Evolutionary conservation across 176 grass and related monocot genomes (phyloP).

Genomic region (Oryza glaberrima): DNA sequence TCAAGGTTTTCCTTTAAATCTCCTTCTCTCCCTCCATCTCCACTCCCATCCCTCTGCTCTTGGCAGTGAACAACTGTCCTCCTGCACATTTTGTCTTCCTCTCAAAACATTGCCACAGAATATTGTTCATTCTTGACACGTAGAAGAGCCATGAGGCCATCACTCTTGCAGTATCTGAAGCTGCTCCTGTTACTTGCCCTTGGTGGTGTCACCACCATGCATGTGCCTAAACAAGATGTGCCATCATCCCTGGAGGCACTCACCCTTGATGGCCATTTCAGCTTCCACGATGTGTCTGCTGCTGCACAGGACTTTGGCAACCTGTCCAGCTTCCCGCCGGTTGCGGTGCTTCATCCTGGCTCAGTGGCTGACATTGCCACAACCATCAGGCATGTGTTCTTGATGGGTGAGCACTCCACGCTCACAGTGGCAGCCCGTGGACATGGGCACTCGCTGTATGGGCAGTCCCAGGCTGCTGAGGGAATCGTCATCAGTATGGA

Average conservation of each 20-base stretch:
- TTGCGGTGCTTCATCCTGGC: slow-evolving; percentile 61
- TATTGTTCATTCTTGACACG: slow-evolving; percentile 18
- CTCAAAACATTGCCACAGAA: slow-evolving; percentile 30
- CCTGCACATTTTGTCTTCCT: slow-evolving; percentile 29
- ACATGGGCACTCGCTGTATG: slow-evolving; percentile 77
- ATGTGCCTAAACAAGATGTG: slow-evolving; percentile 44
- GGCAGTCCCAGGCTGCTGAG: slow-evolving; percentile 78
- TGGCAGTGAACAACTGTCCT: slow-evolving; percentile 26
- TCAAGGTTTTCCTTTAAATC: slow-evolving; percentile 64
- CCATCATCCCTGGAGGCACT: slow-evolving; percentile 43
- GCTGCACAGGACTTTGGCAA: slow-evolving; percentile 80
- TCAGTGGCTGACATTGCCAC: slow-evolving; percentile 61
- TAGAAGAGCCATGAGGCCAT: slow-evolving; percentile 45
- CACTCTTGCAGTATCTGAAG: slow-evolving; percentile 47
- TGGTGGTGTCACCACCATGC: slow-evolving; percentile 45
- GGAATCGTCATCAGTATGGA: slow-evolving; percentile 82
- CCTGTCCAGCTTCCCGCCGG: slow-evolving; percentile 45
- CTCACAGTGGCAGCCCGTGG: slow-evolving; percentile 84
- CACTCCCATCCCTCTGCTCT: slow-evolving; percentile 39
- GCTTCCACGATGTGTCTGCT: slow-evolving; percentile 53
- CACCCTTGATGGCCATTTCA: slow-evolving; percentile 59
- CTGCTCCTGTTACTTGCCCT: slow-evolving; percentile 59
- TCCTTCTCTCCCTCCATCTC: slow-evolving; percentile 55
- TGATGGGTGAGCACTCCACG: slow-evolving; percentile 44
- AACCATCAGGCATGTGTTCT: slow-evolving; percentile 63